Base-by-base conservation (phyloP, 1,139 yeast species). In the Pneumocystis murina region DNA sequence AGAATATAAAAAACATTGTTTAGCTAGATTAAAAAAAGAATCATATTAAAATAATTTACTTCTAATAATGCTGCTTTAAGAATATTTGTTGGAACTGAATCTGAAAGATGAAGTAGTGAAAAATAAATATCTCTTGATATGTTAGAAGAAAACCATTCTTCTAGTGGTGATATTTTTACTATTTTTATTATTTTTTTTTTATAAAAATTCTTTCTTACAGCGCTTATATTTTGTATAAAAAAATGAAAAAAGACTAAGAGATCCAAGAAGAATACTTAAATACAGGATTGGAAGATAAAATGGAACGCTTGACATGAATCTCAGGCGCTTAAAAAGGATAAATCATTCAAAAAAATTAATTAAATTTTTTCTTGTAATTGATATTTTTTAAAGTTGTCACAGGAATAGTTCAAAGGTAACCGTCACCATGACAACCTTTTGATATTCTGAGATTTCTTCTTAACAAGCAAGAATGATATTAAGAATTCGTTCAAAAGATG, bases 201-300 rank as follows among this genome's bases (percentile, higher is more conserved):
- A n/a, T 24, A 12, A 48, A 48, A 48, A 24, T 24, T 17, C 24
- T 20, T 48, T 5, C 55, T 48, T 48, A 48, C 55, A 24, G 33
- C 33, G 33, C 16, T 48, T 48, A 24, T 48, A 28, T 48, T 12
- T 48, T 12, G 55, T 62, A 63, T 90, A 88, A 63, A 81, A 78
- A 58, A 84, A 78, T 38, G 95, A 84, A 73, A 92, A 91, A n/a
- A 84, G 75, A 59, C 84, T 77, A 67, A 91, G 79, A n/a, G 92
- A 82, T 3, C 88, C 72, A 61, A 90, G 73, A 67, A 92, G 76
- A 38, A 90, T 82, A 5, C 81, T 84, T 65, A 89, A 85, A 72
- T 92, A 92, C 60, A 87, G 77, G 66, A 92, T 74, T 38, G 98
- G 97, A 17, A 96, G 88, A 72, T 82, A 83, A 55, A 91, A 4